phyloP scores from a whole-genome alignment of 768 basidiomycete genomes.

The Pleurotus platypus region DNA sequence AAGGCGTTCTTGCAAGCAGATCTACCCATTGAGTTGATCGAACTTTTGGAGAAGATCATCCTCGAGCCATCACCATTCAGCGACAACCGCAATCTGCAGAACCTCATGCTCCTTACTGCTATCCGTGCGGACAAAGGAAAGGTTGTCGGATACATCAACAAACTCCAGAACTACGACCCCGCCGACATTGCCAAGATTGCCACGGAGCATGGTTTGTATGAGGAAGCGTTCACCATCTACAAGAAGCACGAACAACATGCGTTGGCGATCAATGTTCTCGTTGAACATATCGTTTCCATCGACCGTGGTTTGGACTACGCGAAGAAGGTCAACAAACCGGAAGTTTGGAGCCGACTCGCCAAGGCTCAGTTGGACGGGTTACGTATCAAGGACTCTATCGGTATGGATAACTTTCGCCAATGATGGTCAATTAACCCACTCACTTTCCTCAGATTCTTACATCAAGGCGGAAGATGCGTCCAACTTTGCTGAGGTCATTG shows the following conservation, averaged over 20 bases:
- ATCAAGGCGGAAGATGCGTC: constrained; percentile 95
- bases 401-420: constrained; percentile 35
- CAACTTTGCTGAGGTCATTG: constrained; percentile 93
- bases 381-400: constrained; percentile 96
- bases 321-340: constrained; percentile 92
- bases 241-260: constrained; percentile 96
- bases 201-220: constrained; percentile 91
- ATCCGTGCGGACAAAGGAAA: constrained; percentile 98
- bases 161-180: constrained; percentile 91
- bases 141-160: constrained; percentile 97
- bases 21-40: constrained; percentile 94
- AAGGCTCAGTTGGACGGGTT: constrained; percentile 98
- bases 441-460: constrained; percentile 70
- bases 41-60: constrained; percentile 97
- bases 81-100: constrained; percentile 96
- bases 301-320: constrained; percentile 97
- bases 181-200: constrained; percentile 96
- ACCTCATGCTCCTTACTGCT: constrained; percentile 90
- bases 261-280: constrained; percentile 94
- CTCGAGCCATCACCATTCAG: constrained; percentile 96
- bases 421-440: constrained; percentile 5
- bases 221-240: constrained; percentile 96
- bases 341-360: constrained; percentile 96
- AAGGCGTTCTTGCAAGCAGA: constrained; percentile 98
- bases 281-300: constrained; percentile 96